Evolutionary conservation across 2,329 filamentous ascomycete genomes (phyloP).

Genomic region (Talaromyces sp.): DNA sequence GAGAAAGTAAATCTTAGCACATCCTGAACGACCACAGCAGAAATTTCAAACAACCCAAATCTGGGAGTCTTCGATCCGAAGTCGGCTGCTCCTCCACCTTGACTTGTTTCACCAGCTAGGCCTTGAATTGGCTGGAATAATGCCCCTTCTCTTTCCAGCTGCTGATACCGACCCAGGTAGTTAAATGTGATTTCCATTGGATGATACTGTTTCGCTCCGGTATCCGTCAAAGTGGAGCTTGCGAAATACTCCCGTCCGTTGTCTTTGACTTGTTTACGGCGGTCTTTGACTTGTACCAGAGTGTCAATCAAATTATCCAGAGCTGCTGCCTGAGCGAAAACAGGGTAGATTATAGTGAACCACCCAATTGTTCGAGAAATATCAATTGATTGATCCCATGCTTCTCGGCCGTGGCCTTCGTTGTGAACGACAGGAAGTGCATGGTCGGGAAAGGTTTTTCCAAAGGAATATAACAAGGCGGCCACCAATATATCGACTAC

Average conservation of each 20-base stretch:
- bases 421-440: constrained; percentile 40
- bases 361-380: constrained; percentile 48
- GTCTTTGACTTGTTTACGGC: constrained; percentile 29
- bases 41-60: constrained; percentile 50
- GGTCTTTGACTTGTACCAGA: constrained; percentile 34
- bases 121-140: constrained; percentile 40
- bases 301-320: constrained; percentile 25
- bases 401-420: constrained; percentile 46
- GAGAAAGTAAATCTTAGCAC: constrained; percentile 47
- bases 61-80: constrained; percentile 41
- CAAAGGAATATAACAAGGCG: constrained; percentile 40
- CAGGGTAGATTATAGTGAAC: constrained; percentile 47
- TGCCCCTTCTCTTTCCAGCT: constrained; percentile 41
- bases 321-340: constrained; percentile 28
- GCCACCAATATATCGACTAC: constrained; percentile 33
- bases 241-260: constrained; percentile 37
- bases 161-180: constrained; percentile 36
- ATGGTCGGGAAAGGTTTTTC: constrained; percentile 37
- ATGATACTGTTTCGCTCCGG: constrained; percentile 24
- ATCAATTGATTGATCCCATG: constrained; percentile 42
- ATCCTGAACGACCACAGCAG: constrained; percentile 44
- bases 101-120: constrained; percentile 43
- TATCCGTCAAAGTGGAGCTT: constrained; percentile 24
- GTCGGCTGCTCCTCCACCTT: constrained; percentile 42
- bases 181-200: constrained; percentile 41